phyloP scores from a whole-genome alignment of 768 basidiomycete species.

The Mycena sanguinolenta region DNA sequence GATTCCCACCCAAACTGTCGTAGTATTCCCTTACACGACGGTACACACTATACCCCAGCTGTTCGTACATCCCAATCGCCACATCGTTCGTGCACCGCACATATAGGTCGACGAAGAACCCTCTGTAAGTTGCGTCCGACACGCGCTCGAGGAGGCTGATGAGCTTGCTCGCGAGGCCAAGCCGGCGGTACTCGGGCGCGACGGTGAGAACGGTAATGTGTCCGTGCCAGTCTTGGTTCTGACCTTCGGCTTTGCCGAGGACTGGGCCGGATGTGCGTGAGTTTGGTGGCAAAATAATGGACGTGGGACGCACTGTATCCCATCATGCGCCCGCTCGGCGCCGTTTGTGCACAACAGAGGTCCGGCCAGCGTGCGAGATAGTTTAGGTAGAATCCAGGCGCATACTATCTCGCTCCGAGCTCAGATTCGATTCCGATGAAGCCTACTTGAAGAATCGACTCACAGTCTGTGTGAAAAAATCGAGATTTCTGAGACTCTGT shows the following conservation, averaged over 20 bases:
- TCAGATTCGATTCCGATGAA: not conserved
- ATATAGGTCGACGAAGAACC: constrained; percentile 95
- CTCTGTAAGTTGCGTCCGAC: constrained; percentile 84
- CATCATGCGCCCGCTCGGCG: constrained; percentile 88
- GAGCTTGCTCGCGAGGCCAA: constrained; percentile 89
- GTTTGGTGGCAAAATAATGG: not conserved
- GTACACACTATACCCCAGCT: constrained; percentile 94
- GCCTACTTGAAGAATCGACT: constrained; percentile 50
- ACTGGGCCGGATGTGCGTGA: constrained; percentile 63
- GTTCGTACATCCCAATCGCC: constrained; percentile 93
- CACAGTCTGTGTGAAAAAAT: constrained; percentile 98
- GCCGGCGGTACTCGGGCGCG: constrained; percentile 91
- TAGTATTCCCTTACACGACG: constrained; percentile 93
- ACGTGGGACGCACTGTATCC: constrained; percentile 81
- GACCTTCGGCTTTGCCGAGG: constrained; percentile 93
- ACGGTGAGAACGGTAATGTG: constrained; percentile 97
- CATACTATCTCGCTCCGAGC: constrained; percentile 68
- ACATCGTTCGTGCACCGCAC: constrained; percentile 89
- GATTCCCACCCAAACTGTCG: constrained; percentile 82
- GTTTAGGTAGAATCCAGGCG: constrained; percentile 87
- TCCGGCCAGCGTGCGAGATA: constrained; percentile 95
- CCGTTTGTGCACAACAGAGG: constrained; percentile 86
- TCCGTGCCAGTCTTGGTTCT: constrained; percentile 84
- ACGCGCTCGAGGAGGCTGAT: constrained; percentile 89
- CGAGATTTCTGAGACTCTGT: constrained; percentile 77